phyloP scores from a whole-genome alignment of 805 yeast species.

The Wickerhamiella galacta region DNA sequence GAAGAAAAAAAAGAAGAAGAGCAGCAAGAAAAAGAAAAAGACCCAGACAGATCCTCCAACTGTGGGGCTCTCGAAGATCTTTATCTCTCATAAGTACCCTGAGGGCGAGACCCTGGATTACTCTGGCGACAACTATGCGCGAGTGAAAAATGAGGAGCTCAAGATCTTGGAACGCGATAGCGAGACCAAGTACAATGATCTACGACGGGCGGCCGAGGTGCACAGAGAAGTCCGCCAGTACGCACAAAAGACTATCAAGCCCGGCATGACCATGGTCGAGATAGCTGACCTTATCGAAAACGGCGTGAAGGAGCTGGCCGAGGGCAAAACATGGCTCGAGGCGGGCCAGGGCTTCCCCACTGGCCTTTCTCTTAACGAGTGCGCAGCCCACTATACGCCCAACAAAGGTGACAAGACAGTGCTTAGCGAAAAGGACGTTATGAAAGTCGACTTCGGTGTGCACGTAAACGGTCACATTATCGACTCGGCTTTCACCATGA shows the following conservation, averaged over 20 bases:
- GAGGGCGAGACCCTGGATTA: conserved; percentile 12
- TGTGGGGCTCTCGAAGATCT: conserved; percentile 48
- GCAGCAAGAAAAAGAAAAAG: conserved; percentile 40
- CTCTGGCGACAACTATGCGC: conserved; percentile 21
- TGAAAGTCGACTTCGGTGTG: conserved; percentile 95
- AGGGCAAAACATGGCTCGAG: conserved; percentile 34
- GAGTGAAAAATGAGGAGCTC: conserved; percentile 77
- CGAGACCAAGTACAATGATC: conserved; percentile 52
- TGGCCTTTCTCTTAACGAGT: conserved; percentile 83
- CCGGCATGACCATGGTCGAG: conserved; percentile 85
- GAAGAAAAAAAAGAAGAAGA: conserved; percentile 38
- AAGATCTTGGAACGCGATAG: conserved; percentile 54
- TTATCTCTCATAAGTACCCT: conserved; percentile 37
- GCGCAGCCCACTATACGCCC: conserved; percentile 97
- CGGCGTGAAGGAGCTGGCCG: conserved; percentile 58
- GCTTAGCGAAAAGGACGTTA: conserved; percentile 70
- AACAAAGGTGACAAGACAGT: conserved; percentile 83
- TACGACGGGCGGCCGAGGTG: conserved; percentile 90
- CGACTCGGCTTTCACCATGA: conserved; percentile 87
- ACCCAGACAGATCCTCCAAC: conserved; percentile 32
- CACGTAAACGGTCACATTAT: conserved; percentile 89
- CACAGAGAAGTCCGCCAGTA: conserved; percentile 81
- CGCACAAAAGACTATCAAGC: conserved; percentile 56
- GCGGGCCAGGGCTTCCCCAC: conserved; percentile 98
- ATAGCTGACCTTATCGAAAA: conserved; percentile 82